Percentiles rank a stretch among this genome's conserved stretches.
Conservation (phyloP, 208 protist species). For the Leishmania aethiopica region DNA sequence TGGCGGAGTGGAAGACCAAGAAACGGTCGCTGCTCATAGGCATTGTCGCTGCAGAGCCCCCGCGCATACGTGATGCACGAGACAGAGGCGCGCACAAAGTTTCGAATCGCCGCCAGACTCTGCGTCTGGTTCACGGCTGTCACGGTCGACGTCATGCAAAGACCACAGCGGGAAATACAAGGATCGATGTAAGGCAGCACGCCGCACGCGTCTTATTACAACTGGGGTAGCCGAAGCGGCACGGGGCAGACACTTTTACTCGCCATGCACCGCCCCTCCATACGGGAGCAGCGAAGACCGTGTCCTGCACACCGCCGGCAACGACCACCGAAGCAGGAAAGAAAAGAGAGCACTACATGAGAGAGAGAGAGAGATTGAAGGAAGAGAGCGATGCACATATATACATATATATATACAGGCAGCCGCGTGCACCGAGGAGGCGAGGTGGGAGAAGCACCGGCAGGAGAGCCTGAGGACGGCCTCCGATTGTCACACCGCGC, state of each 20-base stretch:
- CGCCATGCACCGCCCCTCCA: no score
- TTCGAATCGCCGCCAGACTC: constrained; percentile 83
- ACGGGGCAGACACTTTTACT: not conserved
- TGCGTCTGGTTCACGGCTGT: constrained; percentile 66
- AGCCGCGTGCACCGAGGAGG: no score
- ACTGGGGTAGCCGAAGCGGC: not conserved
- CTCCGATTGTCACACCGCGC: not conserved
- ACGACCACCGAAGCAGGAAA: not conserved
- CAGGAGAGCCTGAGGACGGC: not conserved
- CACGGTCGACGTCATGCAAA: constrained; percentile 39
- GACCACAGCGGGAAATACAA: not conserved
- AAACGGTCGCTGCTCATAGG: constrained; percentile 64
- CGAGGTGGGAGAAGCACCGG: no score
- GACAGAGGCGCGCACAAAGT: constrained; percentile 75
- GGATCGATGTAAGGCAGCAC: not conserved
- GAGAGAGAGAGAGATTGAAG: not conserved
- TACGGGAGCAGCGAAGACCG: not conserved
- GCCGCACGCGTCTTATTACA: not conserved
- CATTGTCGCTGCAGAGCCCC: constrained; percentile 73
- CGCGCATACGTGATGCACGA: constrained; percentile 80
- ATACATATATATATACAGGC: no score
- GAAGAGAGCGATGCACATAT: no score
- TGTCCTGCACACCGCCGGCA: no score
- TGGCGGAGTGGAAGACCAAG: constrained; percentile 64
- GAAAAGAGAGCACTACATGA: not conserved